A percentile compares a stretch with the other conserved stretches of the same genome.
These are phyloP conservation scores for Porcisia hertigi DNA, from an alignment of 208 protist genomes.

Conservation along the genomic window DNA sequence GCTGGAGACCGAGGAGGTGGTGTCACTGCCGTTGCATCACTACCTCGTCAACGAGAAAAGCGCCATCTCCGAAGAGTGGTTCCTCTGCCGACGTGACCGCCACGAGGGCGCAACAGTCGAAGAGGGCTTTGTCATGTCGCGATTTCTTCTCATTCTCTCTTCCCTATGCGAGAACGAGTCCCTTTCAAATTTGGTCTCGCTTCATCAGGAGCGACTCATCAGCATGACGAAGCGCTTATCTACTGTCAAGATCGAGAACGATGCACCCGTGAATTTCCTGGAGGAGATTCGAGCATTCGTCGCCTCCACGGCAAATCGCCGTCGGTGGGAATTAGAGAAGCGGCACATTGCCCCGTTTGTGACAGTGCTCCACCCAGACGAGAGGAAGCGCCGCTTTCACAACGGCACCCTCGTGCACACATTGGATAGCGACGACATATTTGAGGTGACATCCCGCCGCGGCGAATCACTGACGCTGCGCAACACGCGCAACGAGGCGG, in stretches of 20 bases:
- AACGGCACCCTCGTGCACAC: slow-evolving; percentile 58
- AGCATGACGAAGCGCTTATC: slow-evolving; percentile 68
- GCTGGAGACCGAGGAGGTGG: slow-evolving; percentile 33
- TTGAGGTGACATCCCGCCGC: slow-evolving; percentile 28
- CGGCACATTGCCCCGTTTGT: slow-evolving; percentile 57
- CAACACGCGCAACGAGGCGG: slow-evolving; percentile 23
- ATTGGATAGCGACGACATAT: slow-evolving; percentile 15
- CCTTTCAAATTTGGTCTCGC: slow-evolving; percentile 63
- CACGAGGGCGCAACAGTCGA: slow-evolving; percentile 54
- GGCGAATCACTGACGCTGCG: slow-evolving; percentile 32
- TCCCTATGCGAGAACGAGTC: slow-evolving; percentile 81
- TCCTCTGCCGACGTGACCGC: slow-evolving; percentile 38
- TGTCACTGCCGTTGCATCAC: slow-evolving; percentile 37
- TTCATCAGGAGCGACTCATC: slow-evolving; percentile 50
- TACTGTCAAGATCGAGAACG: slow-evolving; percentile 73
- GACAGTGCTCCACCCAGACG: slow-evolving; percentile 53
- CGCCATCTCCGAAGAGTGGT: slow-evolving; percentile 60
- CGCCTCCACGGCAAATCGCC: slow-evolving; percentile 48
- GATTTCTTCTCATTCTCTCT: slow-evolving; percentile 81
- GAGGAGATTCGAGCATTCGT: slow-evolving; percentile 74
- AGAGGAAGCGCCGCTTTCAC: slow-evolving; percentile 51
- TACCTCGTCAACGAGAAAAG: slow-evolving; percentile 57
- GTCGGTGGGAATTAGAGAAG: slow-evolving; percentile 30
- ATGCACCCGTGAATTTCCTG: slow-evolving; percentile 71
- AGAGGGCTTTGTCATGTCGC: slow-evolving; percentile 86